These are phyloP conservation scores for Asterophora parasitica DNA, from an alignment of 768 basidiomycete genomes.

Conservation along the genomic window DNA sequence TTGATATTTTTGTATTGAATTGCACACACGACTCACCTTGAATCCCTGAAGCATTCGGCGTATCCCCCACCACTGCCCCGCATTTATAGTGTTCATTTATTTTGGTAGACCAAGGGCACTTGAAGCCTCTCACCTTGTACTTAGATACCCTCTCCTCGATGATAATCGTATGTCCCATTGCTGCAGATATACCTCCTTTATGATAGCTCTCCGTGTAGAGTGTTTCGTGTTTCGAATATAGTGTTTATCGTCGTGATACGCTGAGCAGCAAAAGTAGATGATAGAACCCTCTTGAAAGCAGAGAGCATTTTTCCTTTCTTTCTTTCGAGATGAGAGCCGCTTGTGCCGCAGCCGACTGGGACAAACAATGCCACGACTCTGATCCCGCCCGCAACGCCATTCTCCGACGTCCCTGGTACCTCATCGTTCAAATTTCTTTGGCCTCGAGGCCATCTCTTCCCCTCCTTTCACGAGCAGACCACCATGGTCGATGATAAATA, in stretches of 20 bases:
- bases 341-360: not conserved
- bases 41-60: not conserved
- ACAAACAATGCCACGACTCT: conserved; percentile 19
- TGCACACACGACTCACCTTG: conserved; percentile 5
- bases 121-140: not conserved
- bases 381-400: not conserved
- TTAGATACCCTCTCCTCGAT: conserved; percentile 2
- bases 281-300: too few relatives aligned
- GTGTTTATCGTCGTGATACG: not conserved
- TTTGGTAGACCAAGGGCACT: not conserved
- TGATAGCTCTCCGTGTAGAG: too few relatives aligned
- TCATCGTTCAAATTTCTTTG: conserved; percentile 5
- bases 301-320: too few relatives aligned
- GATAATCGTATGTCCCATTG: conserved; percentile 7
- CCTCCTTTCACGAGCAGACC: conserved; percentile 2
- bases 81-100: conserved; percentile 5
- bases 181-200: conserved; percentile 3
- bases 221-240: too few relatives aligned
- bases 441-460: conserved; percentile 16
- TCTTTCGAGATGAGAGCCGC: too few relatives aligned
- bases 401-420: conserved; percentile 7
- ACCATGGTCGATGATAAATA: conserved; percentile 89
- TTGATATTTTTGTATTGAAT: not conserved
- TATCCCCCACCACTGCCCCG: not conserved
- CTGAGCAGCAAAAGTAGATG: not conserved